Base-by-base conservation (phyloP, 768 basidiomycete genomes). In the Lactarius hengduanensis region DNA sequence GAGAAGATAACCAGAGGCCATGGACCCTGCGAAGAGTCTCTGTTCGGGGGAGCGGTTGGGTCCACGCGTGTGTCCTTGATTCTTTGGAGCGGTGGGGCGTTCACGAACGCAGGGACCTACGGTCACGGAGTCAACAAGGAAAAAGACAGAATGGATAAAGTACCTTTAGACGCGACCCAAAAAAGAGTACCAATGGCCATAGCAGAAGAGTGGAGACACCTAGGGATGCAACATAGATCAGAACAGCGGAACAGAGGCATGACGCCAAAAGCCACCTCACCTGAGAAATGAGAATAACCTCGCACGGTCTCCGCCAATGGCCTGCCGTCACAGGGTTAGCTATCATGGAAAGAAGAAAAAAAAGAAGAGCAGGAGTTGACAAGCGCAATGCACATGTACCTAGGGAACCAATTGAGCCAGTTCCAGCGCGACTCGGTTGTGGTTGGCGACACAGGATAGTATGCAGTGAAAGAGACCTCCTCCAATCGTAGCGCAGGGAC, bases 1-100 rank as follows among this genome's bases (percentile, higher is more conserved):
- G 89, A 91, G 76, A 94, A 94, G 47, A 95, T 82, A 36, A 93
- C 84, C 36, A 95, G 81, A 0, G 91, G 90, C 90, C 90, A 91
- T 57, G 82, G 81, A n/a, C 11, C 26, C 6, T 45, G 26, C 30
- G 65, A n/a, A 36, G 38, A 54, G 22, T 53, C 43, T 34, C 20
- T 50, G 40, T 45, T 26, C 11, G 30, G 53, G 40, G 1, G 13
- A 26, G 45, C 2, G 15, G 13, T 36, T 7, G 36, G 20, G 28
- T 54, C 32, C 22, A 28, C 53, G 13, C 16, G 1, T n/a, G 20
- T n/a, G 8, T 34, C 3, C 13, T 20, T 6, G 10, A n/a, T 57
- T 61, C 10, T 43, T n/a, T 53, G 69, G 28, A 70, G 57, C 4
- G 63, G 67, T 34, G 63, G 57, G 18, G 62, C 59, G 15, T 68